Evolutionary conservation across 768 basidiomycete genomes (phyloP).

Genomic region (Strobilomyces confusus): DNA sequence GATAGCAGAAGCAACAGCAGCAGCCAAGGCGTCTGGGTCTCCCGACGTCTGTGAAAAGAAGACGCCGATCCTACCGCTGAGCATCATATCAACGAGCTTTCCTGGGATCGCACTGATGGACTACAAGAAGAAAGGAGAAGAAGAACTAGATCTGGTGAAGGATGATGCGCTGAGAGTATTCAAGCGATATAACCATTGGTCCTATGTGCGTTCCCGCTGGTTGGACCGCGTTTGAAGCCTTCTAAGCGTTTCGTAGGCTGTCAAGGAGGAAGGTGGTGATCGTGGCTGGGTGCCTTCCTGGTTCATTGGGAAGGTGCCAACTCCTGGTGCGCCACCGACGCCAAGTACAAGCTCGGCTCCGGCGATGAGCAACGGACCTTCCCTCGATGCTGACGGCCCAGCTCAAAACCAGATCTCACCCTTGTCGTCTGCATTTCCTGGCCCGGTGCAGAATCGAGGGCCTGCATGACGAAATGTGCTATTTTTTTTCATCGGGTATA

Average conservation of each 20-base stretch:
- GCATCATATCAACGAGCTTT: constrained; percentile 96
- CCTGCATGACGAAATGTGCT: constrained; percentile 16
- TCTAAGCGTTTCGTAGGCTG: constrained; percentile 53
- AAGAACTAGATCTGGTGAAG: constrained; percentile 85
- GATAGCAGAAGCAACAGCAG: constrained; percentile 75
- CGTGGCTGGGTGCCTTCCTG: constrained; percentile 98
- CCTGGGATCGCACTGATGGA: constrained; percentile 97
- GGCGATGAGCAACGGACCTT: constrained; percentile 27
- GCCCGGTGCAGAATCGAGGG: constrained; percentile 31
- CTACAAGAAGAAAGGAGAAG: constrained; percentile 89
- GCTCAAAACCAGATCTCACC: constrained; percentile 59
- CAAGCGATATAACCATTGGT: constrained; percentile 98
- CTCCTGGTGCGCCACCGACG: constrained; percentile 41
- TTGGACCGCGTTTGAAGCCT: neutral
- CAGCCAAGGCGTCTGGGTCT: constrained; percentile 45
- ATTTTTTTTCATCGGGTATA: constrained; percentile 14
- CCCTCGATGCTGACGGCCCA: constrained; percentile 37
- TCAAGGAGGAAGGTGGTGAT: constrained; percentile 90
- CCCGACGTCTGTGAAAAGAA: constrained; percentile 40
- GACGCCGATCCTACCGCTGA: constrained; percentile 82
- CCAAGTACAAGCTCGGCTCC: constrained; percentile 45
- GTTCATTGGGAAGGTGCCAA: constrained; percentile 87
- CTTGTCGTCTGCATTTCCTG: constrained; percentile 77
- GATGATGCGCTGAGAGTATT: constrained; percentile 90
- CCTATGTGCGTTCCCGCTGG: constrained; percentile 56